Base-by-base conservation (phyloP, 768 basidiomycete genomes). In the Infundibulicybe gibba region DNA sequence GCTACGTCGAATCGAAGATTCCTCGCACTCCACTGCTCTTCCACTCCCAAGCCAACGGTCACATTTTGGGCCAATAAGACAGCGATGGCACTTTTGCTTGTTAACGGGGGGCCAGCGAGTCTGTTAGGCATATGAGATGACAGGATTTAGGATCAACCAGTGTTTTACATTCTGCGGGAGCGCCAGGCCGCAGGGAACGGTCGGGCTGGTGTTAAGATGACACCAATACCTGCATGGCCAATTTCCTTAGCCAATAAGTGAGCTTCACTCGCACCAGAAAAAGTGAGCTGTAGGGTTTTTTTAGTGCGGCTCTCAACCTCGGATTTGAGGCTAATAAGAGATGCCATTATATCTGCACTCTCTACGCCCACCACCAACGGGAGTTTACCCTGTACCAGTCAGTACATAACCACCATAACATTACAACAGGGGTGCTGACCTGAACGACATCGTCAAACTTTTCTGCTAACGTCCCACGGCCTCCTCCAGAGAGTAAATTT, bases 311-410 rank as follows among this genome's bases (percentile, higher is more conserved):
- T 53, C 41, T 84, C 78, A 16, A 76, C 72, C 42, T 82, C 76
- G 9, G 55, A 54, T 59, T 83, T 86, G 49, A 93, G 75, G 3
- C 52, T 55, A 34, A 94, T 65, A 12, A 93, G 63, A 0, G 80
- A 76, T 0, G 86, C 80, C 59, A 93, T 92, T 43, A 84, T 71
- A 60, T 93, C 90, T 8, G 87, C 87, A 54, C 75, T 87, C 48
- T 84, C 71, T 12, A 81, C 83, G 1, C 76, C 65, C 15, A 91
- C 62, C 2, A 90, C 86, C 14, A 94, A 67, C 0, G 85, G 79
- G 0, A 84, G 59, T 15, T 65, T 50, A 11, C 87, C 85, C 75
- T 85, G 46, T 5, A 41, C 6, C 15, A 2, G 15, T 37, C 63
- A 62, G 35, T 19, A 65, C 25, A 16, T 31, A 6, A 32, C 45